phyloP scores from a whole-genome alignment of 140 eudicot species.

The Oenanthe javanica region DNA sequence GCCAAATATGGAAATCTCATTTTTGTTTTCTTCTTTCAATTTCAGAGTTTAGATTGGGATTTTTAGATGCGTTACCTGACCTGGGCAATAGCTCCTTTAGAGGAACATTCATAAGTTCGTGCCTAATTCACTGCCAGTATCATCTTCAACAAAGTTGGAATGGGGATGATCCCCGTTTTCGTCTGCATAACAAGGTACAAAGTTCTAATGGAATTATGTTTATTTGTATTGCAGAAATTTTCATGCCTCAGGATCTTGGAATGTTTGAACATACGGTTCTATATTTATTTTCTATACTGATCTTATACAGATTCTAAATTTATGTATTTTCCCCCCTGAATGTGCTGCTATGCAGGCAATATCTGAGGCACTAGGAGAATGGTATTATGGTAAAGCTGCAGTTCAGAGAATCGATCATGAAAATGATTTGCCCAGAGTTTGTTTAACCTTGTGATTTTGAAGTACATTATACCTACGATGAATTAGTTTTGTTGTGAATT shows the following conservation, averaged over 20 bases:
- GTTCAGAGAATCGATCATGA: background rate
- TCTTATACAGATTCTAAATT: background rate
- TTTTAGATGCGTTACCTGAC: background rate
- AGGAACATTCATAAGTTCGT: conserved; percentile 4
- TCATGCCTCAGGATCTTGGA: background rate
- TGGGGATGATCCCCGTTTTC: conserved; percentile 7
- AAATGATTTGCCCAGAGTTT: conserved; percentile 4
- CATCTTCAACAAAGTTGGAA: background rate
- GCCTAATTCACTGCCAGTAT: conserved; percentile 8
- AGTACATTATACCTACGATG: background rate
- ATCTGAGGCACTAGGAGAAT: conserved; percentile 1
- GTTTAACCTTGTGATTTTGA: background rate
- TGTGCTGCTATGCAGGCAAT: background rate
- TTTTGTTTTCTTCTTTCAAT: background rate
- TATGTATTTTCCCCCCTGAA: background rate
- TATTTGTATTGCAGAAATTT: background rate
- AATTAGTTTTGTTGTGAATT: background rate
- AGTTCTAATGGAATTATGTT: background rate
- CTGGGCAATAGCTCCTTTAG: background rate
- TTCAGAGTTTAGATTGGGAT: conserved; percentile 6
- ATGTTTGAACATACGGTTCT: background rate
- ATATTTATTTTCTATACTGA: background rate
- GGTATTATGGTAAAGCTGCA: background rate
- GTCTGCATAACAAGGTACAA: conserved; percentile 4
- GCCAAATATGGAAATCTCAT: background rate